Percentiles rank a stretch among this genome's conserved stretches.
Conservation (phyloP, 768 basidiomycete genomes). For the Dacryopinax spathularia region DNA sequence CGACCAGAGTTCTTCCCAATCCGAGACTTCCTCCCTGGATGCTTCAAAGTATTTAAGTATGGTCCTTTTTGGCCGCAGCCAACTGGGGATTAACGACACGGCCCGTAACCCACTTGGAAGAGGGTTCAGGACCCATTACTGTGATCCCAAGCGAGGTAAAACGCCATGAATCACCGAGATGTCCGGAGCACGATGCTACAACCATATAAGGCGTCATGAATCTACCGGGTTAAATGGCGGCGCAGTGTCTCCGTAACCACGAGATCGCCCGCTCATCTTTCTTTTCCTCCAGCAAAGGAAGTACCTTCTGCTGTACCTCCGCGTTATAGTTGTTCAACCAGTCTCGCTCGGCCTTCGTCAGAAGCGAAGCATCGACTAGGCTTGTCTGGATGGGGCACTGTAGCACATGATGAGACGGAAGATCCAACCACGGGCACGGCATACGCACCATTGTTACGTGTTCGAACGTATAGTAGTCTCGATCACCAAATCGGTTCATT, state of each 20-base stretch:
- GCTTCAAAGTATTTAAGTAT: too few relatives aligned
- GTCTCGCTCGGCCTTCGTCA: constrained; percentile 50
- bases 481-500: constrained; percentile 63
- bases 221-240: constrained; percentile 15
- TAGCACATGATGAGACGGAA: background rate
- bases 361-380: constrained; percentile 48
- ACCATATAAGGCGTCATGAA: too few relatives aligned
- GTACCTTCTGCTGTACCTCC: constrained; percentile 58
- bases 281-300: constrained; percentile 41
- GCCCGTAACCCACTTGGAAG: too few relatives aligned
- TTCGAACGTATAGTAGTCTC: constrained; percentile 76
- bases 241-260: constrained; percentile 25
- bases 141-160: too few relatives aligned
- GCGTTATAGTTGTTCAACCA: constrained; percentile 82
- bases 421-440: background rate
- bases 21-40: too few relatives aligned
- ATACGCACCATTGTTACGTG: constrained; percentile 69
- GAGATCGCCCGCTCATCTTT: constrained; percentile 32
- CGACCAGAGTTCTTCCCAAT: too few relatives aligned
- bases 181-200: too few relatives aligned
- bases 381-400: constrained; percentile 79
- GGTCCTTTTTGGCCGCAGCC: too few relatives aligned
- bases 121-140: too few relatives aligned
- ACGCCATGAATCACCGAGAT: too few relatives aligned
- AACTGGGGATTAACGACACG: too few relatives aligned